phyloP scores from a whole-genome alignment of 1,284 basidiomycete species.

The Microbotryum intermedium region DNA sequence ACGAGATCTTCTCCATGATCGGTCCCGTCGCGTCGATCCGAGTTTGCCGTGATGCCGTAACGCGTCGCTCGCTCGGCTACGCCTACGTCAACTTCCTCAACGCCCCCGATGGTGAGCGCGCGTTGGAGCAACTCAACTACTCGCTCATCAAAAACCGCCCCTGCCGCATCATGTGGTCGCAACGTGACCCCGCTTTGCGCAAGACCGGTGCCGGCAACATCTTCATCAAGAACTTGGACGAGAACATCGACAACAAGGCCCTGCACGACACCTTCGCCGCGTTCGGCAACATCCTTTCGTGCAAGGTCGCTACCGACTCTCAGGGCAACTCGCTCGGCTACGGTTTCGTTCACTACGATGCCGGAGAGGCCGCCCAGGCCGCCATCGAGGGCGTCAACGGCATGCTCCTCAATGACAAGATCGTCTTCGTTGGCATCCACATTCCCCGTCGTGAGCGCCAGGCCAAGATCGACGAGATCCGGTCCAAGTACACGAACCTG shows the following conservation, averaged over 20 bases:
- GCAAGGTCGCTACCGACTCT: conserved; percentile 97
- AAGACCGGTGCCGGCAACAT: conserved; percentile 99
- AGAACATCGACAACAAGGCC: conserved; percentile 98
- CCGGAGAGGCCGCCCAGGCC: conserved; percentile 87
- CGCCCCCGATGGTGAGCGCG: conserved; percentile 93
- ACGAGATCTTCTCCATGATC: conserved; percentile 99
- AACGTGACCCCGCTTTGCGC: conserved; percentile 97
- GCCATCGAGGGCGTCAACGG: conserved; percentile 99
- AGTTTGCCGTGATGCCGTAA: conserved; percentile 99
- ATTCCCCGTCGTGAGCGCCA: conserved; percentile 92
- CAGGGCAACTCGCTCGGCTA: conserved; percentile 84
- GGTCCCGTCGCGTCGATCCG: conserved; percentile 98
- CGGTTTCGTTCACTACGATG: conserved; percentile 99
- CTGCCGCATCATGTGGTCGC: conserved; percentile 99
- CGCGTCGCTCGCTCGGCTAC: conserved; percentile 97
- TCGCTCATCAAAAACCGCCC: conserved; percentile 96
- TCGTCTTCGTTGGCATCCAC: conserved; percentile 97
- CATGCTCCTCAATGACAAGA: conserved; percentile 98
- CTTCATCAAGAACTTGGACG: conserved; percentile 99
- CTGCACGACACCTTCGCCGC: conserved; percentile 99
- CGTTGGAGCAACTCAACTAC: conserved; percentile 98
- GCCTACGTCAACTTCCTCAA: conserved; percentile 99
- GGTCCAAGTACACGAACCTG: conserved; percentile 93
- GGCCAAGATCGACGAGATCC: conserved; percentile 97
- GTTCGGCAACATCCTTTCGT: conserved; percentile 97